phyloP scores from a whole-genome alignment of 2,329 filamentous ascomycete genomes.

The Catunica adiposa region DNA sequence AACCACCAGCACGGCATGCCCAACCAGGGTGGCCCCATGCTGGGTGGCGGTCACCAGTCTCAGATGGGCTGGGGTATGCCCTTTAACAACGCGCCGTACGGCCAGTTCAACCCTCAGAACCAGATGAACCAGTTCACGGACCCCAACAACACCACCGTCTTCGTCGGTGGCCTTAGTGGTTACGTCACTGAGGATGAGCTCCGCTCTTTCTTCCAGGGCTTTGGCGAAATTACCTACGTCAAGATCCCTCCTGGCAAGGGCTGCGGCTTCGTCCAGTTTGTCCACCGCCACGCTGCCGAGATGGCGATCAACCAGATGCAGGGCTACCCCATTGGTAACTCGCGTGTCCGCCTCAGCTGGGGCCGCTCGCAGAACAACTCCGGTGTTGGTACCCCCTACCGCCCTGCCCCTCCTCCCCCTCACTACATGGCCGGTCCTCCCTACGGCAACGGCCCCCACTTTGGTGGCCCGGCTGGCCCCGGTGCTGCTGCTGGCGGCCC shows the following conservation, averaged over 20 bases:
- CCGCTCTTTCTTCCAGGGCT: slow-evolving; percentile 99
- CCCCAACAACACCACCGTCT: slow-evolving; percentile 98
- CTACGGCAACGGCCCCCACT: slow-evolving; percentile 31
- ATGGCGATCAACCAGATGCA: slow-evolving; percentile 99
- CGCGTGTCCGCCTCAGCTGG: slow-evolving; percentile 92
- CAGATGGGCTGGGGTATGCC: slow-evolving; percentile 28
- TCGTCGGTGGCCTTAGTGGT: slow-evolving; percentile 88
- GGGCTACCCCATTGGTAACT: slow-evolving; percentile 97
- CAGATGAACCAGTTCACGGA: slow-evolving; percentile 99
- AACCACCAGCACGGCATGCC: slow-evolving; percentile 24
- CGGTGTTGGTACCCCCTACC: slow-evolving; percentile 90
- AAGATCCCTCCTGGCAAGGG: slow-evolving; percentile 99
- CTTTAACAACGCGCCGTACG: slow-evolving; percentile 18
- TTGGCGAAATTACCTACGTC: slow-evolving; percentile 98
- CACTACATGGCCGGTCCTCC: slow-evolving; percentile 36
- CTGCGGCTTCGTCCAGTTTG: slow-evolving; percentile 97
- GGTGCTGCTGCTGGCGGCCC: slow-evolving; percentile 24
- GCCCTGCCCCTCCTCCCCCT: slow-evolving; percentile 60
- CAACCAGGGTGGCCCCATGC: slow-evolving; percentile 27
- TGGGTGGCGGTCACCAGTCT: slow-evolving; percentile 27
- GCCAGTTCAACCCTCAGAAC: slow-evolving; percentile 32
- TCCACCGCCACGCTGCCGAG: slow-evolving; percentile 94
- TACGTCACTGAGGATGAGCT: slow-evolving; percentile 99
- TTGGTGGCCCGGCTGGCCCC: slow-evolving; percentile 28
- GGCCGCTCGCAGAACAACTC: slow-evolving; percentile 98